Percentiles rank a stretch among this genome's conserved stretches.
phyloP scores from a whole-genome alignment of 768 basidiomycete species.

The Boletus reticuloceps region DNA sequence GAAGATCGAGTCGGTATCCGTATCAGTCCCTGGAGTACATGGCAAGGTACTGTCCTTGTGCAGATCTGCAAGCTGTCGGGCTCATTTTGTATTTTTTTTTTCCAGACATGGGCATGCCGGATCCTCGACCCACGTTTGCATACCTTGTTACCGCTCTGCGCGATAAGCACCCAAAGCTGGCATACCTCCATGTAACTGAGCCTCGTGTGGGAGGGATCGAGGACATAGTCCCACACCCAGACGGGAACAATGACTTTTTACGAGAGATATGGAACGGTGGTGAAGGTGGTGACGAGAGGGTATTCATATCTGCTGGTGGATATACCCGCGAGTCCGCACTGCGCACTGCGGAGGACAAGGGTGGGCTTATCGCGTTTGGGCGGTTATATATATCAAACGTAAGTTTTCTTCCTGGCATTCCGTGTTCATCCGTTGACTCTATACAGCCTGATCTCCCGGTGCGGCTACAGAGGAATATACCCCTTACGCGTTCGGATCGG shows the following conservation, averaged over 20 bases:
- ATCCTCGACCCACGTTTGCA: too few species aligned
- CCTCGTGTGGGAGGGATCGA: constrained; percentile 27
- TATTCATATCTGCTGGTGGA: too few species aligned
- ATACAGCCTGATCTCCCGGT: constrained; percentile 28
- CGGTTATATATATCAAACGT: neutral
- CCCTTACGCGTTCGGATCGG: constrained; percentile 10
- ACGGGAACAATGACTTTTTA: too few species aligned
- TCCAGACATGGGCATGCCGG: too few species aligned
- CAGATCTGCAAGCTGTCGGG: neutral
- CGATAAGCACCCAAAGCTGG: constrained; percentile 32
- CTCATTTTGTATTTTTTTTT: constrained; percentile 40
- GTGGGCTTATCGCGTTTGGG: too few species aligned
- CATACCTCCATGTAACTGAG: constrained; percentile 53
- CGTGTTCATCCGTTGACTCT: neutral
- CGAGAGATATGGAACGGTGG: too few species aligned
- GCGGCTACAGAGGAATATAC: constrained; percentile 6
- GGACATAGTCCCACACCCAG: neutral
- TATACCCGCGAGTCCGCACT: neutral
- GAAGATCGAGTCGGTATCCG: neutral
- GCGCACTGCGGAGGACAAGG: neutral
- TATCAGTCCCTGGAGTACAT: neutral
- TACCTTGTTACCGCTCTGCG: constrained; percentile 26
- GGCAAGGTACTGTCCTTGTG: neutral
- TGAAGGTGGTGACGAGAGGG: too few species aligned
- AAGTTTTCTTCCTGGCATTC: neutral